phyloP scores from a whole-genome alignment of 1,284 basidiomycete genomes.

The Ganoderma meredithae region DNA sequence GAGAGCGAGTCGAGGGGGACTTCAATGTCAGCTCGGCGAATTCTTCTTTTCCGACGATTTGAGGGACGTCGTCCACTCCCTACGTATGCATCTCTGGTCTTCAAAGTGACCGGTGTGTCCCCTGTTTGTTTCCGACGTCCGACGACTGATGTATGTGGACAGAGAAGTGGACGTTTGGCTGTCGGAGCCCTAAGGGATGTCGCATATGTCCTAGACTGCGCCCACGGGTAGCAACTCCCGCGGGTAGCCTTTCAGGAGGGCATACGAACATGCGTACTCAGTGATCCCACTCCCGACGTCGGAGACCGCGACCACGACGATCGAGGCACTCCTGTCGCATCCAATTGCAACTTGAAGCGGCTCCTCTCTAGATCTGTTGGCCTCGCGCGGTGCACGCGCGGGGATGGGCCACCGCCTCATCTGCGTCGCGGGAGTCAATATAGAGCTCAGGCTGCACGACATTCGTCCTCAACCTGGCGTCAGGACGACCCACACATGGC shows the following conservation, averaged over 20 bases:
- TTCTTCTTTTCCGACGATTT: neutral
- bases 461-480: too few species aligned
- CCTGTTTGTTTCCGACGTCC: neutral
- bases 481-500: too few species aligned
- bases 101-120: too few species aligned
- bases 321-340: neutral
- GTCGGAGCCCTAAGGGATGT: too few species aligned
- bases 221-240: too few species aligned
- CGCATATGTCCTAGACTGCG: too few species aligned
- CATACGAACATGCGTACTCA: neutral
- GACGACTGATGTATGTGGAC: neutral
- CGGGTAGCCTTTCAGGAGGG: neutral
- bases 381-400: neutral
- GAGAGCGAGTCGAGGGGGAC: too few species aligned
- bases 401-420: constrained; percentile 25
- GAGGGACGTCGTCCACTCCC: neutral
- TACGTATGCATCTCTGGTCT: too few species aligned
- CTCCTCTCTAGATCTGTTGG: constrained; percentile 1
- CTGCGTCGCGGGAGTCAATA: constrained; percentile 19
- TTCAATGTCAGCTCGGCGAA: too few species aligned
- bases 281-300: neutral
- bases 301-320: neutral
- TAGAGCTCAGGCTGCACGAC: too few species aligned
- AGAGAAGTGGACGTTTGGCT: constrained; percentile 7
- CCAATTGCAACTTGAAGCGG: constrained; percentile 24